Evolutionary conservation across 345 rosid species (phyloP).

Genomic region (Isatis tinctoria): DNA sequence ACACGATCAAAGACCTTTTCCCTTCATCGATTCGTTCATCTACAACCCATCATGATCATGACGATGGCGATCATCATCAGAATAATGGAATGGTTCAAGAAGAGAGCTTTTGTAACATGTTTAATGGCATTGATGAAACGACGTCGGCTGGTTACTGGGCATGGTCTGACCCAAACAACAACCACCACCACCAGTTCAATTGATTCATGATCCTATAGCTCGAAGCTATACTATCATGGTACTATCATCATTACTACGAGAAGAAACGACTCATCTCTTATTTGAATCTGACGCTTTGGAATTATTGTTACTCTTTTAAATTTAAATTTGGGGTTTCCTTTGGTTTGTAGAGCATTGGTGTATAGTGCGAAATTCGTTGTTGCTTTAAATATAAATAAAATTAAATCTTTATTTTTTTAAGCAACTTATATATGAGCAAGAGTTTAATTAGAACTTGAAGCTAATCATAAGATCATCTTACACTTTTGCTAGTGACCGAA

Average conservation of each 20-base stretch:
- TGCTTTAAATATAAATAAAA: not conserved
- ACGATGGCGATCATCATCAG: conserved; percentile 41
- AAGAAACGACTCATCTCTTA: not conserved
- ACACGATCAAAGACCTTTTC: conserved; percentile 43
- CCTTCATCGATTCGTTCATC: conserved; percentile 49
- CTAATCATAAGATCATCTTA: not conserved
- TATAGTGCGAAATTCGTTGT: conserved; percentile 22
- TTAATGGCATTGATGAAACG: conserved; percentile 65
- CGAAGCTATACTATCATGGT: not conserved
- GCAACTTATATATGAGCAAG: not conserved
- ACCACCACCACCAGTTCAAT: conserved; percentile 33
- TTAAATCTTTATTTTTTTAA: not conserved
- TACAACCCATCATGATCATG: conserved; percentile 27
- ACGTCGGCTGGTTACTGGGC: conserved; percentile 58
- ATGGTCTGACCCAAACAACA: conserved; percentile 57
- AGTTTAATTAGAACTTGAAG: conserved; percentile 1
- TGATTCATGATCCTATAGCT: conserved; percentile 5
- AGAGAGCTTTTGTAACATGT: conserved; percentile 59
- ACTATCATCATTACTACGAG: not conserved
- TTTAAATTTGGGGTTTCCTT: not conserved
- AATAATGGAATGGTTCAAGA: conserved; percentile 51
- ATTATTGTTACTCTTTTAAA: conserved; percentile 4
- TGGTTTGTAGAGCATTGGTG: conserved; percentile 22
- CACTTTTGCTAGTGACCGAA: not conserved
- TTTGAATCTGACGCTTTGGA: conserved; percentile 15